Base-by-base conservation (phyloP, 129 eudicot species). In the Silybum marianum region DNA sequence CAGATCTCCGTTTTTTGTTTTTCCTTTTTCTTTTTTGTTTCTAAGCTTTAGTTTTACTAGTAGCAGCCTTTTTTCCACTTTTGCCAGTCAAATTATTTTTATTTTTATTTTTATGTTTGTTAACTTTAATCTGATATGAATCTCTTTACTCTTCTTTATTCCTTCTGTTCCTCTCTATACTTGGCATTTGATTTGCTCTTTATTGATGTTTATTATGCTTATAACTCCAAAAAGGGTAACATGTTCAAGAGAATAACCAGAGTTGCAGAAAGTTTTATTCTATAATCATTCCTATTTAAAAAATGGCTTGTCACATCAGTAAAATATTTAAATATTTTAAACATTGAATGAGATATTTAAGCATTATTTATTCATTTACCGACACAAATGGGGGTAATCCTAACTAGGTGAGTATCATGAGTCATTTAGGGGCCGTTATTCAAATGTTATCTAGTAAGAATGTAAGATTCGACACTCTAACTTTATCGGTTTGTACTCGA, bases 61-160 rank as follows among this genome's bases (percentile, higher is more conserved):
- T 83, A 83, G 86, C 86, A 83, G 86, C 86, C 79, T 83, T 83
- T 83, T 69, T 78, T 75, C 21, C 58, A 16, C 86, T 78, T 83
- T 83, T 83, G 75, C 78, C 77, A 51, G 86, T 82, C 73, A 69
- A 82, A 82, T 82, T 83, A 72, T 79, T 79, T 79, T 44, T 79
- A 19, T 48, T 71, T 72, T 36, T 48, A 13, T 82, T 69, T 71
- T 72, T 58, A 58, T 58, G 24, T 58, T 58, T 21, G 19, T 40
- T 63, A 78, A 44, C 83, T 63, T 83, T 83, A 83, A 30, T 65
- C 79, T 66, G 63, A 44, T 83, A 78, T 78, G 86, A 78, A 83
- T 78, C 73, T 83, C 86, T 83, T 83, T 83, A 78, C 72, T 83
- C 75, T 71, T 83, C 79, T 78, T 77, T 72, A 72, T 77, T 83